Evolutionary conservation across 2,329 filamentous ascomycete species (phyloP).

Genomic region (Cladorrhinum sp.): DNA sequence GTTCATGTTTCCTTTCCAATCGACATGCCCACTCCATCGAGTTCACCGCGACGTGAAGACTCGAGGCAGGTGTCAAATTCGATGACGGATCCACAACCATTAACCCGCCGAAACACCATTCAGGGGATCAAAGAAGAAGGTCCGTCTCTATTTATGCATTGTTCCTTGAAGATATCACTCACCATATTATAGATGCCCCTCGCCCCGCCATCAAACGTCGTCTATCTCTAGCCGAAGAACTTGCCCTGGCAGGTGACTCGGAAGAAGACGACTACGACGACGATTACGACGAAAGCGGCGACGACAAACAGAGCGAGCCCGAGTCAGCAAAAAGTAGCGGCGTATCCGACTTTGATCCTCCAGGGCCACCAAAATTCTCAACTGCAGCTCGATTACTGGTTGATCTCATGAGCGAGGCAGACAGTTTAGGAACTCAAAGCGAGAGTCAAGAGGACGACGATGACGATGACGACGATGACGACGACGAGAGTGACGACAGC

Average conservation of each 20-base stretch:
- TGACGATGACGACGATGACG: conserved; percentile 5
- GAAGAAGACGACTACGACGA: conserved; percentile 2
- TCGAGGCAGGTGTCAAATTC: not conserved
- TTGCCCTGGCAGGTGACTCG: conserved; percentile 20
- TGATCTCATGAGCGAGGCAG: not conserved
- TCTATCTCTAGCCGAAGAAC: conserved; percentile 20
- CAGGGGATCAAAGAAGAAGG: conserved; percentile 19
- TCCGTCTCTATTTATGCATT: not conserved
- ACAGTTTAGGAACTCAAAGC: conserved; percentile 8
- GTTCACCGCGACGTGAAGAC: not conserved
- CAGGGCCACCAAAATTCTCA: not conserved
- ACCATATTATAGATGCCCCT: not conserved
- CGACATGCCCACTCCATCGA: conserved; percentile 1
- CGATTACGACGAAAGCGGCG: conserved; percentile 15
- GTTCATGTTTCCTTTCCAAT: conserved; percentile 6
- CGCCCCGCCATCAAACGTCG: conserved; percentile 12
- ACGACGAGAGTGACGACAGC: conserved; percentile 2
- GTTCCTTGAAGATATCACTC: not conserved
- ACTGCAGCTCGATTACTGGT: not conserved
- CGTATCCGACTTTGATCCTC: conserved; percentile 13
- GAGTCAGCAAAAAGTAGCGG: conserved; percentile 11
- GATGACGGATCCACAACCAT: not conserved
- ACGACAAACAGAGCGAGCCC: conserved; percentile 14
- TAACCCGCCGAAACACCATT: conserved; percentile 19
- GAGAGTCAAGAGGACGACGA: conserved; percentile 8